Conservation (phyloP, 768 basidiomycete genomes). For the Pleurotus eryngii region DNA sequence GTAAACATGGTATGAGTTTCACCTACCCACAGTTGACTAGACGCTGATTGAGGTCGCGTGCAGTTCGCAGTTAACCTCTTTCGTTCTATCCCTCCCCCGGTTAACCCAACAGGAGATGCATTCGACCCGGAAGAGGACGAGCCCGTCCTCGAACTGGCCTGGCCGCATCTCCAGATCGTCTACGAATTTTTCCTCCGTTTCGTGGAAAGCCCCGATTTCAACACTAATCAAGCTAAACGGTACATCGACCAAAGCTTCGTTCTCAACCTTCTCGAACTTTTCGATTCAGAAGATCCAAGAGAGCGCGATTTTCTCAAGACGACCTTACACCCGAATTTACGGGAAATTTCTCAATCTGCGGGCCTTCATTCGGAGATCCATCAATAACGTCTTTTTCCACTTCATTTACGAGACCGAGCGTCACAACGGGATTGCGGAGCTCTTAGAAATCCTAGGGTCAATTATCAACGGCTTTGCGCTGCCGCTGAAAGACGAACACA, state of each 20-base stretch:
- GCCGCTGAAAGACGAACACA: slow-evolving; percentile 98
- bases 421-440: slow-evolving; percentile 98
- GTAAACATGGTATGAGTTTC: slow-evolving; percentile 82
- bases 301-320: slow-evolving; percentile 99
- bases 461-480: slow-evolving; percentile 99
- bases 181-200: slow-evolving; percentile 99
- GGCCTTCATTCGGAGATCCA: slow-evolving; percentile 97
- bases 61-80: slow-evolving; percentile 98
- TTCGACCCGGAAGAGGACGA: slow-evolving; percentile 99
- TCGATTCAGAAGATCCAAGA: slow-evolving; percentile 97
- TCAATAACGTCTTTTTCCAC: slow-evolving; percentile 99
- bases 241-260: slow-evolving; percentile 97
- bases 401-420: slow-evolving; percentile 99
- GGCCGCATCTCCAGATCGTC: slow-evolving; percentile 99
- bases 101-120: slow-evolving; percentile 96
- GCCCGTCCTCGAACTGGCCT: slow-evolving; percentile 96
- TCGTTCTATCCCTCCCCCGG: slow-evolving; percentile 98
- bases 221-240: slow-evolving; percentile 95
- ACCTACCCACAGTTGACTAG: slow-evolving; percentile 5
- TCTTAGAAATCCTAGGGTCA: slow-evolving; percentile 95
- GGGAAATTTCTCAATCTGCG: slow-evolving; percentile 99
- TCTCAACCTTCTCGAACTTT: slow-evolving; percentile 93
- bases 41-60: slow-evolving; percentile 12
- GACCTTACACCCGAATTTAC: slow-evolving; percentile 95
- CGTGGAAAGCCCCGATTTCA: slow-evolving; percentile 96